phyloP scores from a whole-genome alignment of 257 asterid genomes.

The Scutellaria baicalensis region DNA sequence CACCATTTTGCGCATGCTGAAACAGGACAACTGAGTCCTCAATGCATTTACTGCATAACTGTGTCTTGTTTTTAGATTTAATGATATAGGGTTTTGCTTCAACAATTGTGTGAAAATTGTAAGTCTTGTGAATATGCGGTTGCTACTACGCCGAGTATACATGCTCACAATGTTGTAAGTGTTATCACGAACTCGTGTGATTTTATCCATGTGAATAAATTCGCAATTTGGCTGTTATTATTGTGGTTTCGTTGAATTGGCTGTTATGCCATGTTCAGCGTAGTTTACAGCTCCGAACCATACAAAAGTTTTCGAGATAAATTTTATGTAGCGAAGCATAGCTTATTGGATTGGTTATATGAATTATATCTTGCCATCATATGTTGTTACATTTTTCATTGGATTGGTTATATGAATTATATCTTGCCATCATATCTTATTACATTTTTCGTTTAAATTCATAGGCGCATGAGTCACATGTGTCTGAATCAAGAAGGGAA shows the following conservation, averaged over 20 bases:
- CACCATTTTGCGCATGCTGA: conserved; percentile 85
- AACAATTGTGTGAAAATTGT: conserved; percentile 14
- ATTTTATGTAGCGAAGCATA: background rate
- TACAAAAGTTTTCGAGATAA: background rate
- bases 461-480: too few species aligned
- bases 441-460: too few species aligned
- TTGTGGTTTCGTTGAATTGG: background rate
- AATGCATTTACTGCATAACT: background rate
- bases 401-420: too few species aligned
- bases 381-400: too few species aligned
- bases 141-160: conserved; percentile 8
- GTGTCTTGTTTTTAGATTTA: conserved; percentile 6
- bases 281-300: background rate
- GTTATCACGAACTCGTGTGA: conserved; percentile 5
- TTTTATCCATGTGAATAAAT: conserved; percentile 9
- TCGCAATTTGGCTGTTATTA: background rate
- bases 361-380: too few species aligned
- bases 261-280: background rate
- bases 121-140: conserved; percentile 22
- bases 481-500: too few species aligned
- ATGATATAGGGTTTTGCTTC: conserved; percentile 10
- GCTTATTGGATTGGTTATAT: background rate
- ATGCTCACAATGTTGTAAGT: conserved; percentile 3
- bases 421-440: too few species aligned
- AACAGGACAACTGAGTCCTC: conserved; percentile 60